A percentile compares a stretch with the other conserved stretches of the same genome.
Evolutionary conservation across 75 land plant species (phyloP).

Genomic region (Adiantum capillusveneris): DNA sequence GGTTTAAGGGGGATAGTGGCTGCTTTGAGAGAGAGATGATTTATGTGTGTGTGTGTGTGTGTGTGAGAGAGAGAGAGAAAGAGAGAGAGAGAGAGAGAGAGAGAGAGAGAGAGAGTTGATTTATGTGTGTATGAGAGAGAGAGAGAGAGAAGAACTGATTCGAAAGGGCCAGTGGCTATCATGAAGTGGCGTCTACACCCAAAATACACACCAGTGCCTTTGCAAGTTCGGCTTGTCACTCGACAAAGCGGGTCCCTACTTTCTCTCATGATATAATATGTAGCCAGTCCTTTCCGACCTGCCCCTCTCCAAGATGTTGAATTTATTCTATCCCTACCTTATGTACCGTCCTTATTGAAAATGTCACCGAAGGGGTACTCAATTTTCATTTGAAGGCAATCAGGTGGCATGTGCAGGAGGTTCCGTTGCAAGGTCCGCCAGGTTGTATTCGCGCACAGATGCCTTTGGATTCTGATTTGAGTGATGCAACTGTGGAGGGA

Average conservation of each 20-base stretch:
- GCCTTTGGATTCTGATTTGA: constrained; percentile 46
- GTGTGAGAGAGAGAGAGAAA: too few relatives aligned
- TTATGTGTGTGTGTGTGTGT: too few relatives aligned
- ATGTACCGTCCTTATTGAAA: constrained; percentile 59
- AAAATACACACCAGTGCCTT: constrained; percentile 62
- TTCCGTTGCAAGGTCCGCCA: constrained; percentile 56
- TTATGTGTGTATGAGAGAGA: too few relatives aligned
- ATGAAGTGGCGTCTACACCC: constrained; percentile 85
- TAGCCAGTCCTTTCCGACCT: constrained; percentile 63
- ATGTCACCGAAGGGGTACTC: constrained; percentile 78
- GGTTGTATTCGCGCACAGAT: constrained; percentile 68
- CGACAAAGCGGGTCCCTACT: constrained; percentile 63
- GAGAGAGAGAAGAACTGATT: too few relatives aligned
- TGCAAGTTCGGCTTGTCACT: constrained; percentile 55
- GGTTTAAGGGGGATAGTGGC: too few relatives aligned
- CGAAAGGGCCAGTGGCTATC: constrained; percentile 65
- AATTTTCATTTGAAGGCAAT: constrained; percentile 57
- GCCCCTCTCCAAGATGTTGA: constrained; percentile 56
- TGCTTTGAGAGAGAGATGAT: too few relatives aligned
- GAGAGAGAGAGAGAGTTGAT: too few relatives aligned
- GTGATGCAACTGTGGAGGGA: constrained; percentile 23
- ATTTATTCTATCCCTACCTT: constrained; percentile 61
- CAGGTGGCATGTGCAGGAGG: constrained; percentile 61
- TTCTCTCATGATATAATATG: constrained; percentile 79
- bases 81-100: too few relatives aligned